Evolutionary conservation across 495 filamentous ascomycete genomes (phyloP), one percentile per base, ranked within the genome.

Genomic region (Lichenothelia convexa): DNA sequence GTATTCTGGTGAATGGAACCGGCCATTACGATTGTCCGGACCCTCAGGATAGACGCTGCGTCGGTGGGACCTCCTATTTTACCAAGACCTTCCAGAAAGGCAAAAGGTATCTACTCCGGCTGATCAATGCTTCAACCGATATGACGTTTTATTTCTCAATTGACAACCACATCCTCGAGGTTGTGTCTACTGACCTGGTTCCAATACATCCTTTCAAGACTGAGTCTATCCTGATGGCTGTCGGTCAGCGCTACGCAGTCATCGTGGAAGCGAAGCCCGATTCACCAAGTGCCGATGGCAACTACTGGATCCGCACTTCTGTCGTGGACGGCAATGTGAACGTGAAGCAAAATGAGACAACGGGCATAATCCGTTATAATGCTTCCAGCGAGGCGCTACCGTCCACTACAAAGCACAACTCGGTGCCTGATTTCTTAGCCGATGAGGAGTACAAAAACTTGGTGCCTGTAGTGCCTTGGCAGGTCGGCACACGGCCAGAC

Each of bases 231-330:
- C 41, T 49, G 16, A 24, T 57, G 17, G 47, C 38, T 21, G 54
- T 59, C 13, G 53, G 54, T 39, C 53, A 59, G 37, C 50, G 56
- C 2, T 58, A 59, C 49, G 56, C 58, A 19, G 51, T 59, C 4
- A 43, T 59, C 35, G 48, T 59, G 35, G 47, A 36, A 9, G 51
- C 56, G 16, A 52, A 56, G 27, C 55, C 56, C 35, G n/a, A n/a
- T n/a, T n/a, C n/a, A n/a, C n/a, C n/a, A n/a, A n/a, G n/a, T n/a
- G 34, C 53, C 9, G 36, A 46, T 18, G 52, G 42, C n/a, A 52
- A 50, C 31, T 59, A 56, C 43, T 59, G 56, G 56, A 48, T 58
- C 40, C 48, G 55, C 9, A 46, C 53, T 18, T 42, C 42, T 5
- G 38, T 49, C 26, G 50, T 39, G 6, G 41, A 33, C 1, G 43